These are phyloP conservation scores for Pholiota conissans DNA, from an alignment of 768 basidiomycete genomes.

Conservation along the genomic window DNA sequence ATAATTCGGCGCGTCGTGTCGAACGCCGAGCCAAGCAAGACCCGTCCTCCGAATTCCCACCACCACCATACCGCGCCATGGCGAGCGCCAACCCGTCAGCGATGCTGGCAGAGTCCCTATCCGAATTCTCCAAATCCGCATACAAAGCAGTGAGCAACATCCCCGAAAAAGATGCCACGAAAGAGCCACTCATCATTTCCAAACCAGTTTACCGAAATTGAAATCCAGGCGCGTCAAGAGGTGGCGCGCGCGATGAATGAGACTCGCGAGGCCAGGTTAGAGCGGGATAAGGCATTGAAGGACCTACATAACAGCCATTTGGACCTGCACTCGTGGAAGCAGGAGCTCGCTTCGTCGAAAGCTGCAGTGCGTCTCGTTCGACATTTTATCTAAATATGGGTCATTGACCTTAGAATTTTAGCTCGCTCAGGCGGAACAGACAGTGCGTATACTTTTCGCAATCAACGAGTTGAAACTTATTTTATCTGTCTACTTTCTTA, in stretches of 20 bases:
- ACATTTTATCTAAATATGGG: constrained; percentile 6
- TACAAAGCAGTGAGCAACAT: constrained; percentile 26
- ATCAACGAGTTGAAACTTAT: background rate
- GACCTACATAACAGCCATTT: constrained; percentile 43
- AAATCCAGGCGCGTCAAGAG: constrained; percentile 55
- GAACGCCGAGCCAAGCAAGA: no score
- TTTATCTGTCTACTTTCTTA: constrained; percentile 20
- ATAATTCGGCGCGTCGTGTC: background rate
- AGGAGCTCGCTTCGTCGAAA: constrained; percentile 36
- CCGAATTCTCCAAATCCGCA: constrained; percentile 28
- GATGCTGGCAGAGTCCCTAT: constrained; percentile 28
- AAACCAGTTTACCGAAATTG: constrained; percentile 51
- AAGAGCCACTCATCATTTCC: background rate
- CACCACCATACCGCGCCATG: background rate
- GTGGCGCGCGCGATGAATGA: constrained; percentile 49
- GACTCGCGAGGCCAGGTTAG: constrained; percentile 43
- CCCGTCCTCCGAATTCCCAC: background rate
- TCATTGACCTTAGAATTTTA: constrained; percentile 22
- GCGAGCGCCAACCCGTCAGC: constrained; percentile 24
- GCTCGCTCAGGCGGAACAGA: constrained; percentile 57
- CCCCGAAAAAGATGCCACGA: background rate
- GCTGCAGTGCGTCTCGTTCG: constrained; percentile 43
- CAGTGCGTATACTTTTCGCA: constrained; percentile 35
- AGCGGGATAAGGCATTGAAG: constrained; percentile 49
- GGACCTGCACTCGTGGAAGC: constrained; percentile 50